Base-by-base conservation (phyloP, 2,329 filamentous ascomycete species). In the Paraconiothyrium sp. region DNA sequence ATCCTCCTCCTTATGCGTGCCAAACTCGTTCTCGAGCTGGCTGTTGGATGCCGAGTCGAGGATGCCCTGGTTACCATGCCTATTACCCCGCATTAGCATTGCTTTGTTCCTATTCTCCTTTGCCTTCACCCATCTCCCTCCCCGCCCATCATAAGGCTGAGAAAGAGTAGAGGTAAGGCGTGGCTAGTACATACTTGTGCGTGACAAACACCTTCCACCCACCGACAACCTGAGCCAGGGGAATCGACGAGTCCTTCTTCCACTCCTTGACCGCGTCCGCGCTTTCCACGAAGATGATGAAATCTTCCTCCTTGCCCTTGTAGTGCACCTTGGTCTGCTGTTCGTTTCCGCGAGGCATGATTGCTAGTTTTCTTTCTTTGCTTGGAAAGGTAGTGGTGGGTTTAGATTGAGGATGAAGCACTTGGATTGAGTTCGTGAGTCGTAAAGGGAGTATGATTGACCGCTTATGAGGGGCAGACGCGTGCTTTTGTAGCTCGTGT, bases 181-280 rank as follows among this genome's bases (percentile, higher is more conserved):
- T 37, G 11, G 13, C 43, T 47, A 32, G 37, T 37, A 84, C 91
- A 83, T 86, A 97, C 94, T 90, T 91, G 84, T 96, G 92, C 39
- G 93, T 97, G 47, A 91, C 84, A 75, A 97, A 97, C 75, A 99
- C 85, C 85, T 97, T 92, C 85, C 92, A 98, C 8, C 91, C 86
- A 61, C 90, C 92, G 59, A 98, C 86, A 59, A 99, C 94, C 73
- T 97, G 89, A 1, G 92, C 86, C 51, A 98, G 83, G 41, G 95
- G 91, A 34, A 95, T 83, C 34, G 86, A 89, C 76, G 88, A 89
- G 84, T 98, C 94, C 4, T 78, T 83, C 84, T 89, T 88, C 94
- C 94, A 98, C 79, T 94, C 89, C 80, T 92, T 84, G 73, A 92
- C 89, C 52, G 85, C 84, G 63, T 91, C 77, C 16, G 81, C 75